phyloP scores from a whole-genome alignment of 192 early-diverging fungal species.

The Coemansia sp. region DNA sequence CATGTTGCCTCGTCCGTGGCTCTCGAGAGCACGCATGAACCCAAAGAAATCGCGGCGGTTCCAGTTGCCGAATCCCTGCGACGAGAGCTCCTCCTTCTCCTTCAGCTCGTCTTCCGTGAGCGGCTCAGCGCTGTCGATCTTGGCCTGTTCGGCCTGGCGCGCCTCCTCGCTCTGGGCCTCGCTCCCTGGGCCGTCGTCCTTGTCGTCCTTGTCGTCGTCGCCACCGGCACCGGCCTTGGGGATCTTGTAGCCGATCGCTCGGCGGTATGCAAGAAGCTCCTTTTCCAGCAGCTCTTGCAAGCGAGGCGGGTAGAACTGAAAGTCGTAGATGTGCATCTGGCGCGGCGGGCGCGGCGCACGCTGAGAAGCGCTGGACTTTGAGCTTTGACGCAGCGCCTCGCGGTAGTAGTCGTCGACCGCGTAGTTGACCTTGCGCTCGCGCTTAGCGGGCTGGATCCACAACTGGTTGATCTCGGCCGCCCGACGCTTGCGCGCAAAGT shows the following conservation, averaged over 20 bases:
- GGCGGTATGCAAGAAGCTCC: slow-evolving; percentile 69
- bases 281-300: slow-evolving; percentile 75
- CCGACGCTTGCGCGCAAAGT: slow-evolving; percentile 74
- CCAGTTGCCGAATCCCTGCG: slow-evolving; percentile 86
- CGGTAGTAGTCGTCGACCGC: slow-evolving; percentile 89
- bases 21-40: slow-evolving; percentile 82
- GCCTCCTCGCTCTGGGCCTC: slow-evolving; percentile 54
- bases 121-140: slow-evolving; percentile 83
- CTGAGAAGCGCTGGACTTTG: slow-evolving; percentile 59
- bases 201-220: too few relatives aligned
- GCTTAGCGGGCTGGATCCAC: slow-evolving; percentile 94
- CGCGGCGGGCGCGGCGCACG: slow-evolving; percentile 61
- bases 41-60: slow-evolving; percentile 79
- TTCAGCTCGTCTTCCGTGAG: slow-evolving; percentile 82
- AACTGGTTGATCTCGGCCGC: slow-evolving; percentile 33
- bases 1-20: slow-evolving; percentile 74
- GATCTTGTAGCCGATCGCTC: slow-evolving; percentile 66
- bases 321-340: slow-evolving; percentile 70
- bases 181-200: too few relatives aligned
- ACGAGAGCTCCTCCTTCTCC: slow-evolving; percentile 63
- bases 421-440: slow-evolving; percentile 90
- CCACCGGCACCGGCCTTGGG: slow-evolving; percentile 49
- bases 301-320: slow-evolving; percentile 86
- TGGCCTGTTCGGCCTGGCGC: slow-evolving; percentile 68
- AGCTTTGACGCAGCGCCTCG: slow-evolving; percentile 66